phyloP scores from a whole-genome alignment of 2,329 filamentous ascomycete species.

The Grosmannia penicillata region DNA sequence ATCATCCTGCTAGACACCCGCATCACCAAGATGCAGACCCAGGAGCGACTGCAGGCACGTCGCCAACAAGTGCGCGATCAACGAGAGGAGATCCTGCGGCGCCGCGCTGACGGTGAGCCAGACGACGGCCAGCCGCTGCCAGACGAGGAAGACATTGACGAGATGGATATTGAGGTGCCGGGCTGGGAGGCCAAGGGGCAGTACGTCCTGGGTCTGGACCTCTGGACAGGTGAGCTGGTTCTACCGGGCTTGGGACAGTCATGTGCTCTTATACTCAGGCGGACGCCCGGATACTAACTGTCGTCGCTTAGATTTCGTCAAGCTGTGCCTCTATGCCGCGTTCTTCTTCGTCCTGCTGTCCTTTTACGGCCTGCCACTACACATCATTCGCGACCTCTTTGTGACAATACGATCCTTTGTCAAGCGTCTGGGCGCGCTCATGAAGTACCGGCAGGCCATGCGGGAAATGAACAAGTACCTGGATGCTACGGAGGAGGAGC shows the following conservation, averaged over 20 bases:
- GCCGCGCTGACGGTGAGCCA: conserved; percentile 23
- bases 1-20: conserved; percentile 65
- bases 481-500: conserved; percentile 77
- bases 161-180: conserved; percentile 87
- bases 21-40: conserved; percentile 61
- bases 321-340: conserved; percentile 72
- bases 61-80: conserved; percentile 51
- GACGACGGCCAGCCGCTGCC: conserved; percentile 22
- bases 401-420: conserved; percentile 85
- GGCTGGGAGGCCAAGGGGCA: conserved; percentile 95
- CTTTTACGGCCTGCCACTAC: conserved; percentile 91
- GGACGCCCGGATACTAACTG: not conserved
- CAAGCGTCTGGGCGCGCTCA: conserved; percentile 74
- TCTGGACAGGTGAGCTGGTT: conserved; percentile 65
- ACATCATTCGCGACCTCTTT: conserved; percentile 91
- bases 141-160: conserved; percentile 59
- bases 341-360: conserved; percentile 90
- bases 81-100: conserved; percentile 34
- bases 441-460: conserved; percentile 82
- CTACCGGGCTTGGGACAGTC: too few species aligned
- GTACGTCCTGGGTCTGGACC: conserved; percentile 78
- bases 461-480: conserved; percentile 90
- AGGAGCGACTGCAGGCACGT: conserved; percentile 50
- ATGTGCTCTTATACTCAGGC: not conserved
- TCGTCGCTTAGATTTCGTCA: conserved; percentile 71